Evolutionary conservation across 2,329 filamentous ascomycete species (phyloP).

Genomic region (Emmonsiellopsis sp.): DNA sequence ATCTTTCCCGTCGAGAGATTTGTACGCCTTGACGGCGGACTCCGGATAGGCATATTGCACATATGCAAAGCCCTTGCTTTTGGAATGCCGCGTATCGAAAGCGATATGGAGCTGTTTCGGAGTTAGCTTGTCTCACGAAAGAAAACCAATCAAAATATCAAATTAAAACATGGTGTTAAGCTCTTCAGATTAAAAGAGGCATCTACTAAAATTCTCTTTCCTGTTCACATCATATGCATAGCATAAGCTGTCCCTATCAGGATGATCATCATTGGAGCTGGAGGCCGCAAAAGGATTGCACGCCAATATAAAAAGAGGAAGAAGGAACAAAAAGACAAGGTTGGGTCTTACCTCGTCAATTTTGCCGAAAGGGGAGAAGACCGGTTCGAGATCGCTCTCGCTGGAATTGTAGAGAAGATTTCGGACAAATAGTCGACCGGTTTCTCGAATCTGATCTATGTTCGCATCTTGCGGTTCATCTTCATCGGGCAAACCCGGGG

Average conservation of each 20-base stretch:
- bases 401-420: constrained; percentile 77
- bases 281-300: constrained; percentile 12
- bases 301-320: not conserved
- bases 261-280: constrained; percentile 71
- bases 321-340: constrained; percentile 10
- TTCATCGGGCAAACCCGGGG: constrained; percentile 18
- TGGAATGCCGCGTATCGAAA: constrained; percentile 56
- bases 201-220: constrained; percentile 99
- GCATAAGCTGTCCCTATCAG: constrained; percentile 99
- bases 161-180: constrained; percentile 19
- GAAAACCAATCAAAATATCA: constrained; percentile 13
- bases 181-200: constrained; percentile 76
- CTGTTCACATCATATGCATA: constrained; percentile 80
- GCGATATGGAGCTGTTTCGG: constrained; percentile 69
- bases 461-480: constrained; percentile 34
- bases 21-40: constrained; percentile 68
- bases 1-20: constrained; percentile 67
- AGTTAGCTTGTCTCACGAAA: constrained; percentile 2
- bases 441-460: constrained; percentile 57
- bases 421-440: constrained; percentile 72
- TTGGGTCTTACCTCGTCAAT: constrained; percentile 71
- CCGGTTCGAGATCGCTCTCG: constrained; percentile 63
- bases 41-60: constrained; percentile 66
- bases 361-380: constrained; percentile 62
- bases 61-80: constrained; percentile 84